Evolutionary conservation across 2,329 filamentous ascomycete species (phyloP).

Genomic region (Neofusicoccum ribis): DNA sequence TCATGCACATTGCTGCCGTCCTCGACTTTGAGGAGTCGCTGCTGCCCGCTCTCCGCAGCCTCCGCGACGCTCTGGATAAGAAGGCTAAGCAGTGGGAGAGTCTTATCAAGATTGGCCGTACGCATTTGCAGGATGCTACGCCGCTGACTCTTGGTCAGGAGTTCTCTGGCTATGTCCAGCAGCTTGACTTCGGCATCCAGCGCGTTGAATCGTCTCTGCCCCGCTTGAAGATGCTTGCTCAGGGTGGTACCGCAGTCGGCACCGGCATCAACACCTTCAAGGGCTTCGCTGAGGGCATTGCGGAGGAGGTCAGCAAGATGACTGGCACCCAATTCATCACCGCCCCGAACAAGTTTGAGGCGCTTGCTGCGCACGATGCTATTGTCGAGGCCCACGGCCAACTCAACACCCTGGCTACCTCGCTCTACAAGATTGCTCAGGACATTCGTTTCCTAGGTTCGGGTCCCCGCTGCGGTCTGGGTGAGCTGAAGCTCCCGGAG

Average conservation of each 20-base stretch:
- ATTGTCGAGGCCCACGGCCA: constrained; percentile 91
- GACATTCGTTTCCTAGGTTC: constrained; percentile 97
- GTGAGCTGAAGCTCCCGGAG: constrained; percentile 89
- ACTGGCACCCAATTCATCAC: constrained; percentile 93
- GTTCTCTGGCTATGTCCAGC: constrained; percentile 95
- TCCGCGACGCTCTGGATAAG: constrained; percentile 79
- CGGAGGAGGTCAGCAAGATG: constrained; percentile 86
- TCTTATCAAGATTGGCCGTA: constrained; percentile 99
- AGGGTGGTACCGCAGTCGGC: constrained; percentile 95
- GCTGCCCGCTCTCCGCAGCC: constrained; percentile 76
- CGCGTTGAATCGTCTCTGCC: constrained; percentile 81
- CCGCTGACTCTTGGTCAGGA: constrained; percentile 94
- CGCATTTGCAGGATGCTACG: constrained; percentile 95
- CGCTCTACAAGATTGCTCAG: constrained; percentile 97
- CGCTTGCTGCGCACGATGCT: constrained; percentile 92
- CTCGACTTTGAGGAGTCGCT: constrained; percentile 87
- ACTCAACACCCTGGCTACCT: constrained; percentile 87
- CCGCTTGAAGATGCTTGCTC: constrained; percentile 81
- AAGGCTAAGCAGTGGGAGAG: constrained; percentile 89
- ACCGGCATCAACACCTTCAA: constrained; percentile 97
- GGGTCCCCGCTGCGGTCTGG: constrained; percentile 91
- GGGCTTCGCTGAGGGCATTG: constrained; percentile 92
- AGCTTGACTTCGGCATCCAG: constrained; percentile 87
- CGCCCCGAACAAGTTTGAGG: constrained; percentile 98
- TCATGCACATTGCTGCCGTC: constrained; percentile 98